Percentiles rank a stretch among this genome's conserved stretches.
phyloP scores from a whole-genome alignment of 1,139 yeast genomes.

The Scheffersomyces titani region DNA sequence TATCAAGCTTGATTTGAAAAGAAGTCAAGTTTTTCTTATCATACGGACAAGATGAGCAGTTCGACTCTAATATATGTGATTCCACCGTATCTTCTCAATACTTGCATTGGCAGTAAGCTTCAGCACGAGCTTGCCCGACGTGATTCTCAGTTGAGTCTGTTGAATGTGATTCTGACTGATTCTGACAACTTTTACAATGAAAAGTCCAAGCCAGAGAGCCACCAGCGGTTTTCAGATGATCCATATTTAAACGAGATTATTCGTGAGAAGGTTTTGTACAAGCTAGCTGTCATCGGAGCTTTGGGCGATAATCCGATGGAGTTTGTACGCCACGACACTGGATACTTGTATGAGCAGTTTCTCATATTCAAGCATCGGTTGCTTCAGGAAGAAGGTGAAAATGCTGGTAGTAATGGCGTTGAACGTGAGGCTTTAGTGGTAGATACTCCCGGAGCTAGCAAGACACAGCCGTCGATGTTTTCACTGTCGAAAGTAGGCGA shows the following conservation, averaged over 20 bases:
- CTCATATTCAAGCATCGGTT: conserved; percentile 34
- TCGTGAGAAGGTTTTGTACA: conserved; percentile 35
- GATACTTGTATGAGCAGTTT: conserved; percentile 34
- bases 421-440: neutral
- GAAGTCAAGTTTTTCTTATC: neutral
- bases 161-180: conserved; percentile 28
- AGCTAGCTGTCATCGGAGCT: conserved; percentile 39
- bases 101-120: conserved; percentile 37
- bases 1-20: neutral
- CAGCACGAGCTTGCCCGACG: conserved; percentile 24
- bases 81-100: conserved; percentile 46
- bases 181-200: conserved; percentile 24
- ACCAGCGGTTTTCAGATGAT: conserved; percentile 30
- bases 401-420: conserved; percentile 4
- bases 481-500: conserved; percentile 24
- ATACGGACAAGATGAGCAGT: conserved; percentile 3
- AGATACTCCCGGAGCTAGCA: neutral
- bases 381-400: conserved; percentile 12
- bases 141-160: conserved; percentile 27
- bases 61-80: conserved; percentile 31
- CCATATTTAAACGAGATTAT: conserved; percentile 33
- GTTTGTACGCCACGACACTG: conserved; percentile 21
- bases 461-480: conserved; percentile 12
- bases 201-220: conserved; percentile 10
- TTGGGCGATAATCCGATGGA: conserved; percentile 40